Evolutionary conservation across 208 protist genomes (phyloP).

Genomic region (Leishmania aethiopica): DNA sequence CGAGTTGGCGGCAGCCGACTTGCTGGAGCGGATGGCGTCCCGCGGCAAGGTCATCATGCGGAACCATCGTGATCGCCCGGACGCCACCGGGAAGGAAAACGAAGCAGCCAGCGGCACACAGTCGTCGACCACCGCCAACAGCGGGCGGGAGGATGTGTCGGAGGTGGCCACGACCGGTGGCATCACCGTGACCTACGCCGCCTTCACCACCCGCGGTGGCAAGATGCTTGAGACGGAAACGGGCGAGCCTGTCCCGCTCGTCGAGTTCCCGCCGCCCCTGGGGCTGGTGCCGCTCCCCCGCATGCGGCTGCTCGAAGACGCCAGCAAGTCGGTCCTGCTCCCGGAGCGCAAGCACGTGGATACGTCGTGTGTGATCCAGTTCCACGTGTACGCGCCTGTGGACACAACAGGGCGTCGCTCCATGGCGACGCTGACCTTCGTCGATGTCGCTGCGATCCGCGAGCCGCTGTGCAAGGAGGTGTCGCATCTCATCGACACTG

Average conservation of each 20-base stretch:
- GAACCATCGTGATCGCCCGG: slow-evolving; percentile 30
- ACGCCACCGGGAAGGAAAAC: slow-evolving; percentile 20
- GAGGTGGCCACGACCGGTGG: slow-evolving; percentile 32
- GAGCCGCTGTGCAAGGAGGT: slow-evolving; percentile 69
- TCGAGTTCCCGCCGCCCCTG: slow-evolving; percentile 81
- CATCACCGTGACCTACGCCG: slow-evolving; percentile 76
- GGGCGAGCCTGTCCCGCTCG: slow-evolving; percentile 57
- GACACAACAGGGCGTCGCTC: slow-evolving; percentile 69
- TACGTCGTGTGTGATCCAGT: slow-evolving; percentile 84
- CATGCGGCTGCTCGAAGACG: slow-evolving; percentile 70
- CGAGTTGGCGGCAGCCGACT: slow-evolving; percentile 74
- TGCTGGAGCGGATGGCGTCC: slow-evolving; percentile 55
- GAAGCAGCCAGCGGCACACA: slow-evolving; percentile 4
- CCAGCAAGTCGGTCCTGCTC: slow-evolving; percentile 61
- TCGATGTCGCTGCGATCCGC: slow-evolving; percentile 80
- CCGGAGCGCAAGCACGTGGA: slow-evolving; percentile 73
- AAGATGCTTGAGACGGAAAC: slow-evolving; percentile 69
- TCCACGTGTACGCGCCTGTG: slow-evolving; percentile 85
- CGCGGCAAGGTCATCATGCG: slow-evolving; percentile 39
- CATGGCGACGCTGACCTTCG: slow-evolving; percentile 88
- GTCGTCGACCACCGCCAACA: slow-evolving; percentile 3
- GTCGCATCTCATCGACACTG: slow-evolving; percentile 68
- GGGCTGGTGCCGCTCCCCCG: slow-evolving; percentile 64
- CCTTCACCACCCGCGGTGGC: slow-evolving; percentile 72
- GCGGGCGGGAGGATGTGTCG: slow-evolving; percentile 15